Evolutionary conservation across 495 filamentous ascomycete species (phyloP).

Genomic region (Talaromyces wortmannii): DNA sequence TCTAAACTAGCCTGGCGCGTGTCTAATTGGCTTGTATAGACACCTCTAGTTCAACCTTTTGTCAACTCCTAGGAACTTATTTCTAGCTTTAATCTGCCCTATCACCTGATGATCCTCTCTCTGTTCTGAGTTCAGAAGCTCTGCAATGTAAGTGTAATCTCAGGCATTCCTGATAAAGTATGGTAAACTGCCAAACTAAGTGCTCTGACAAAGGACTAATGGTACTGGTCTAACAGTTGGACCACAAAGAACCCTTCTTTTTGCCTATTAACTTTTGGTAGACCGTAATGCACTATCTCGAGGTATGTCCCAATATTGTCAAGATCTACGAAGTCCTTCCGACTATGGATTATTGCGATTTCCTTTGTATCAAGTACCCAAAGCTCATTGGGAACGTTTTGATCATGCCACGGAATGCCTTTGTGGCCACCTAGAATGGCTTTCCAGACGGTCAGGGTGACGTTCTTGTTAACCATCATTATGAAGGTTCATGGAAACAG

Average conservation of each 20-base stretch:
- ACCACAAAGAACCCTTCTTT: conserved; percentile 13
- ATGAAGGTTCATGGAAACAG: conserved; percentile 24
- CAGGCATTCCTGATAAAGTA: conserved; percentile 13
- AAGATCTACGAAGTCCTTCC: conserved; percentile 31
- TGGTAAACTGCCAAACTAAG: conserved; percentile 16
- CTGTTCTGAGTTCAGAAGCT: no score
- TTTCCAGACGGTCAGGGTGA: conserved; percentile 20
- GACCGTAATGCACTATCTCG: conserved; percentile 18
- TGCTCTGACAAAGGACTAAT: conserved; percentile 12
- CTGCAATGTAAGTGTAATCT: no score
- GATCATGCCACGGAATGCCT: conserved; percentile 30
- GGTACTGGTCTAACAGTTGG: conserved; percentile 19
- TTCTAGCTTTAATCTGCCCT: no score
- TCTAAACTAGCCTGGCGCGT: no score
- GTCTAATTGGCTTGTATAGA: no score
- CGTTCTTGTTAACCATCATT: conserved; percentile 23
- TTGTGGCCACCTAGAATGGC: conserved; percentile 24
- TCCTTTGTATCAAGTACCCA: conserved; percentile 20
- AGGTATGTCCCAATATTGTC: conserved; percentile 26
- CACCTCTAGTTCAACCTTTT: no score
- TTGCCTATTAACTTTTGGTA: conserved; percentile 25
- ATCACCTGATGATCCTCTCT: no score
- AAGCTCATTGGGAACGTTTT: conserved; percentile 31
- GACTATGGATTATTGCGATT: conserved; percentile 23
- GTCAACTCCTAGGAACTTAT: no score